phyloP scores from a whole-genome alignment of 176 grass and related monocot species.

The Cenchrus purpureus region DNA sequence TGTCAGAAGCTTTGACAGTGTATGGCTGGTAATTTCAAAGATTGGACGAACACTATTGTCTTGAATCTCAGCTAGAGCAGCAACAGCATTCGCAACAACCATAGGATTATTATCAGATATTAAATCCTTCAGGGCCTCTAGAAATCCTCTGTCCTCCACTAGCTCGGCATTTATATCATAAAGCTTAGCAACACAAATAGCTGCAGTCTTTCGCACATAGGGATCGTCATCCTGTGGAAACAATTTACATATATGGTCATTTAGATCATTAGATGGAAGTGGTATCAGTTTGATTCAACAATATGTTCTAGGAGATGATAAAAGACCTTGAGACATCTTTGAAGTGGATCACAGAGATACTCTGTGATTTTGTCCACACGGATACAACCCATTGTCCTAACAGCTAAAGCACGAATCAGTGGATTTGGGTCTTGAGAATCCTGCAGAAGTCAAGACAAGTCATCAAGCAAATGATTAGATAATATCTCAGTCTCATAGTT shows the following conservation, averaged over 20 bases:
- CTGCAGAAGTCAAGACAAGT: conserved; percentile 49
- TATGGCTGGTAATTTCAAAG: conserved; percentile 98
- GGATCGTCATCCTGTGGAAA: conserved; percentile 92
- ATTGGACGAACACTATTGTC: conserved; percentile 75
- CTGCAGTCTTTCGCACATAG: conserved; percentile 98
- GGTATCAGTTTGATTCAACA: background rate
- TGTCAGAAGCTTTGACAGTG: conserved; percentile 93
- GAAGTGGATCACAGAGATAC: conserved; percentile 98
- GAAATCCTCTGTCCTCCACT: conserved; percentile 97
- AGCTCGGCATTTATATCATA: conserved; percentile 99
- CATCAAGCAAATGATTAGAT: conserved; percentile 9
- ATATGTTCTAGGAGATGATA: conserved; percentile 13
- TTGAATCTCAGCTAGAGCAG: conserved; percentile 96
- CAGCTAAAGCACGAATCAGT: conserved; percentile 95
- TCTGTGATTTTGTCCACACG: conserved; percentile 99
- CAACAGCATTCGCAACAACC: conserved; percentile 99
- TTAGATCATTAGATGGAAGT: conserved; percentile 10
- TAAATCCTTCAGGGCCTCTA: conserved; percentile 91
- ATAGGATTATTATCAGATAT: conserved; percentile 99
- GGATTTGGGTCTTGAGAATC: conserved; percentile 99
- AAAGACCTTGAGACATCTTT: conserved; percentile 97
- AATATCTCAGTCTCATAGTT: background rate
- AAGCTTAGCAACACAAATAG: conserved; percentile 98
- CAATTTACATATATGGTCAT: conserved; percentile 30
- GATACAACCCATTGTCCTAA: conserved; percentile 99